A percentile compares a stretch with the other conserved stretches of the same genome.
Evolutionary conservation across 179 eudicot genomes (phyloP).

Genomic region (Silene noctiflora): DNA sequence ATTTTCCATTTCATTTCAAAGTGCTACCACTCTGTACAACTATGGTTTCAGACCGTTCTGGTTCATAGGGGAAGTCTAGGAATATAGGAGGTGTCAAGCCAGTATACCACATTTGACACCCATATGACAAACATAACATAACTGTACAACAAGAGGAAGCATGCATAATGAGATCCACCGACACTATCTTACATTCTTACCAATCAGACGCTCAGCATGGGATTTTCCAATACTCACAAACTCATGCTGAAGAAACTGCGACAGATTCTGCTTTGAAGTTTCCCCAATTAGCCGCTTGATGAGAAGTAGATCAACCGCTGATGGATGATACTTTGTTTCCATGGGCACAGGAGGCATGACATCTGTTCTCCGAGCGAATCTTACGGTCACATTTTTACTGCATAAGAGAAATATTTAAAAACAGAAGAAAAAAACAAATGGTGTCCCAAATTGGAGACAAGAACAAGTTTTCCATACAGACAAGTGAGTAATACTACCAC

Average conservation of each 20-base stretch:
- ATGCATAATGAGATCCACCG: neutral
- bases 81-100: conserved; percentile 1
- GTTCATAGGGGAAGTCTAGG: neutral
- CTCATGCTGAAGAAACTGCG: conserved; percentile 97
- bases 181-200: conserved; percentile 32
- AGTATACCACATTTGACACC: neutral
- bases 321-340: conserved; percentile 96
- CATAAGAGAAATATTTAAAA: conserved; percentile 13
- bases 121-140: conserved; percentile 2
- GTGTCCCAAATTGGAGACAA: conserved; percentile 8
- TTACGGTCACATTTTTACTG: conserved; percentile 85
- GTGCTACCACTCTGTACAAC: neutral
- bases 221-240: conserved; percentile 86
- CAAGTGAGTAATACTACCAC: neutral
- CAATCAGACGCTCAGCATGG: conserved; percentile 88
- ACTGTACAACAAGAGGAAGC: neutral
- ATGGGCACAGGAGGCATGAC: conserved; percentile 91
- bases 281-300: conserved; percentile 91
- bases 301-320: conserved; percentile 96
- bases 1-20: neutral
- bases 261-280: conserved; percentile 72
- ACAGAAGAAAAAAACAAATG: neutral
- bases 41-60: neutral
- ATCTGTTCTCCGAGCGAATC: conserved; percentile 94
- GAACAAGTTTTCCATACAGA: neutral